phyloP scores from a whole-genome alignment of 169 alveolate genomes.

The Plasmodium adleri region DNA sequence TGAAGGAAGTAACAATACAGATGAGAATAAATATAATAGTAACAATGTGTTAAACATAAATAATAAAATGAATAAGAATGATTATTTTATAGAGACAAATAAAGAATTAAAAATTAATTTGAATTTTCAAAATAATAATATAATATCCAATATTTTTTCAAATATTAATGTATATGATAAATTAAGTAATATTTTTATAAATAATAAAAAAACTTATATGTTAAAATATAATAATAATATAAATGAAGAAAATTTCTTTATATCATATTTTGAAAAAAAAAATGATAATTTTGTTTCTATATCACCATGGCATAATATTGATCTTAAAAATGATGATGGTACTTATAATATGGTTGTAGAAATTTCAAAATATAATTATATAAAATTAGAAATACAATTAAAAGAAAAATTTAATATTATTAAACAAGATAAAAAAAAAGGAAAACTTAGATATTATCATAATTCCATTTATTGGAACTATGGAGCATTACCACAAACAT shows the following conservation, averaged over 20 bases:
- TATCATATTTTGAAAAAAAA: conserved; percentile 37
- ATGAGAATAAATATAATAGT: no score
- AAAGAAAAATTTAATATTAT: conserved; percentile 58
- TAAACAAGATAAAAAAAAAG: conserved; percentile 70
- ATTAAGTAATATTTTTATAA: conserved; percentile 31
- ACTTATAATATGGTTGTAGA: conserved; percentile 66
- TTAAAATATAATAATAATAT: conserved; percentile 45
- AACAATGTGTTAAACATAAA: no score
- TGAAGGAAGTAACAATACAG: conserved; percentile 2
- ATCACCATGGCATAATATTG: conserved; percentile 71
- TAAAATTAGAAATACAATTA: conserved; percentile 54
- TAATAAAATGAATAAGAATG: conserved; percentile 12
- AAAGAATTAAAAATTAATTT: conserved; percentile 47
- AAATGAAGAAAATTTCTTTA: conserved; percentile 41
- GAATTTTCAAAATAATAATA: conserved; percentile 62
- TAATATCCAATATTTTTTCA: conserved; percentile 63
- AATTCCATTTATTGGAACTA: conserved; percentile 69
- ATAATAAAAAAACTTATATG: conserved; percentile 44
- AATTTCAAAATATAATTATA: conserved; percentile 61
- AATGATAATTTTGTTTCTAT: conserved; percentile 32
- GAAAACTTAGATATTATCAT: conserved; percentile 56
- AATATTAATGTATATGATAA: conserved; percentile 44
- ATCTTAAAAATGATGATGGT: conserved; percentile 57
- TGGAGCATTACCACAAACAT: conserved; percentile 64
- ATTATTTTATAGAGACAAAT: conserved; percentile 45